These are phyloP conservation scores for Gryganskiella cystojenkinii DNA, from an alignment of 192 early-diverging fungal genomes.

Conservation along the genomic window DNA sequence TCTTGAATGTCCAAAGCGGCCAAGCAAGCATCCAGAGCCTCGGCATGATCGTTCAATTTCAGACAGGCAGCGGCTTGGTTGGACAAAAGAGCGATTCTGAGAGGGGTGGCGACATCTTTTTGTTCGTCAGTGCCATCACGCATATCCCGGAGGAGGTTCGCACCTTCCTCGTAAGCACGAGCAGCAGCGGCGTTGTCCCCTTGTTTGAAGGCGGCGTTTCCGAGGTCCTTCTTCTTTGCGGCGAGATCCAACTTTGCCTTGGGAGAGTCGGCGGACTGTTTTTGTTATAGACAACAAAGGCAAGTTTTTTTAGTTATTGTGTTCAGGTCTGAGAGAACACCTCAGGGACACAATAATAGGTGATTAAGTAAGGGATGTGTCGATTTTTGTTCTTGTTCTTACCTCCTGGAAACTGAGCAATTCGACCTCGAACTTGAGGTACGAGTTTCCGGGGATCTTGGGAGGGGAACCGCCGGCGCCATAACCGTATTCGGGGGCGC, in stretches of 20 bases:
- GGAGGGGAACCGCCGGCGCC: constrained; percentile 43
- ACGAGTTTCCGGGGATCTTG: constrained; percentile 51
- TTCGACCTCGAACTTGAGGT: constrained; percentile 56
- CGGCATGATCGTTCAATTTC: constrained; percentile 45
- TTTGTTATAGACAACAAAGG: no score
- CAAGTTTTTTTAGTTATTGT: not conserved
- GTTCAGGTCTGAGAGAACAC: not conserved
- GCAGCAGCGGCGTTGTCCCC: constrained; percentile 34
- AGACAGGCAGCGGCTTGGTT: constrained; percentile 51
- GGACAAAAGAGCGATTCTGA: constrained; percentile 33
- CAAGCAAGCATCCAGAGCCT: constrained; percentile 41
- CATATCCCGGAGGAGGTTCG: constrained; percentile 39
- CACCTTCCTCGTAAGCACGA: constrained; percentile 46
- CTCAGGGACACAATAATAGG: not conserved
- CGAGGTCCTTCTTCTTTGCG: constrained; percentile 52
- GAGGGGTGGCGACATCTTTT: constrained; percentile 7
- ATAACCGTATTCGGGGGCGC: constrained; percentile 54
- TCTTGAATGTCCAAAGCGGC: constrained; percentile 44
- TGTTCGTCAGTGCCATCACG: constrained; percentile 29
- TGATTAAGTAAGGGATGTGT: not conserved
- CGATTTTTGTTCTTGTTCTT: not conserved
- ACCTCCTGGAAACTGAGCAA: constrained; percentile 54
- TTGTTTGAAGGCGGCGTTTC: constrained; percentile 52
- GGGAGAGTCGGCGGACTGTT: constrained; percentile 49
- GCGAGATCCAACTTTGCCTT: constrained; percentile 39